phyloP scores from a whole-genome alignment of 345 rosid species.

The Eucalyptus regnans region DNA sequence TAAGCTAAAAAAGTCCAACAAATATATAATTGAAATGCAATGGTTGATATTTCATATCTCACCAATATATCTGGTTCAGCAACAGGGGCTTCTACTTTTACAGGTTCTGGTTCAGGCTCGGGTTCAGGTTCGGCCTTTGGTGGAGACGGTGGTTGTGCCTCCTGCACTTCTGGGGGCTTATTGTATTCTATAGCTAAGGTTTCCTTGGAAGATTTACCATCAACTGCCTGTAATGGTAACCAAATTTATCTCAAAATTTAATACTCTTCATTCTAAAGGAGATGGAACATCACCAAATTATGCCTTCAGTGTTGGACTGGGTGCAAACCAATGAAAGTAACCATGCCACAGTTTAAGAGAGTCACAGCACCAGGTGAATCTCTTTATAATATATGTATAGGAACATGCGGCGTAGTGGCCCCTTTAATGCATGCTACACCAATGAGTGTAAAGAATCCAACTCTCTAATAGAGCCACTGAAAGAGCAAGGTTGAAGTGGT shows the following conservation, averaged over 20 bases:
- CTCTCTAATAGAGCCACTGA: background rate
- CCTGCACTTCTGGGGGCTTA: constrained; percentile 37
- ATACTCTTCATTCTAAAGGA: background rate
- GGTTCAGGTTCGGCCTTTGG: background rate
- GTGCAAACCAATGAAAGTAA: background rate
- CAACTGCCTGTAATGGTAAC: background rate
- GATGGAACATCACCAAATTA: background rate
- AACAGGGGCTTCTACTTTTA: constrained; percentile 46
- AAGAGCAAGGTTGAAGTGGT: background rate
- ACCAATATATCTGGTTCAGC: constrained; percentile 84
- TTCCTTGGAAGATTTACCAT: constrained; percentile 64
- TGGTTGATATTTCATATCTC: background rate
- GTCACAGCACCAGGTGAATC: background rate
- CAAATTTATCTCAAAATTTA: background rate
- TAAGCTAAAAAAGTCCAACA: background rate
- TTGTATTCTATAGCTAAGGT: constrained; percentile 68
- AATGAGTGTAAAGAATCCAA: background rate
- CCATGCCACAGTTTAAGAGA: background rate
- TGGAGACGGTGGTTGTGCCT: constrained; percentile 41
- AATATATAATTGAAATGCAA: background rate
- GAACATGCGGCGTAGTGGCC: background rate
- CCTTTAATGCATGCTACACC: background rate
- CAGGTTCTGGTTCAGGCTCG: constrained; percentile 55
- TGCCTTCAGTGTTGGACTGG: background rate
- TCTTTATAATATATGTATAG: background rate